phyloP scores from a whole-genome alignment of 768 basidiomycete genomes.

The Cystofilobasidium macerans region DNA sequence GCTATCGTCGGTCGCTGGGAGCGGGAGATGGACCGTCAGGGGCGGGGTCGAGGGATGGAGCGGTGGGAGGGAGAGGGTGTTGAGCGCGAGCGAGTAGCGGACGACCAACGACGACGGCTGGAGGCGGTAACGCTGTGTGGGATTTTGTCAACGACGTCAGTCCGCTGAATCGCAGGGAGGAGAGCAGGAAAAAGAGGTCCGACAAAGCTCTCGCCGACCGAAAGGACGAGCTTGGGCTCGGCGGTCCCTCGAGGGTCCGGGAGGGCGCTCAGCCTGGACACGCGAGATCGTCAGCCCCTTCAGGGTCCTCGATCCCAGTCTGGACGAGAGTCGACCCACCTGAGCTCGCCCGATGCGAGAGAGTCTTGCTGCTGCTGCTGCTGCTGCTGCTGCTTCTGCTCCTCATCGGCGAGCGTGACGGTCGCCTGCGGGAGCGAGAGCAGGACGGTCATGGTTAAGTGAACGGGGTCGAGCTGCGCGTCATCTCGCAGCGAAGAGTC shows the following conservation, averaged over 20 bases:
- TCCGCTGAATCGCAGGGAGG: too few species aligned
- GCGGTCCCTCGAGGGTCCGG: neutral
- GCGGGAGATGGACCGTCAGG: conserved; percentile 10
- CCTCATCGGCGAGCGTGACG: neutral
- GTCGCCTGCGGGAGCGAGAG: neutral
- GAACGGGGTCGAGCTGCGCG: too few species aligned
- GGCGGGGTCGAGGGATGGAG: neutral
- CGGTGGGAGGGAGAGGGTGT: conserved; percentile 22
- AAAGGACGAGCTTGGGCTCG: conserved; percentile 9
- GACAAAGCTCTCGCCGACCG: conserved; percentile 17
- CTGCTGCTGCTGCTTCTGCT: too few species aligned
- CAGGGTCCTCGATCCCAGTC: too few species aligned
- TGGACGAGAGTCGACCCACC: neutral
- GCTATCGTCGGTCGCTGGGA: neutral
- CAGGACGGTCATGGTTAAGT: neutral
- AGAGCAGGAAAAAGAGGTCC: too few species aligned
- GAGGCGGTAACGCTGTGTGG: conserved; percentile 19
- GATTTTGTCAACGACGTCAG: too few species aligned
- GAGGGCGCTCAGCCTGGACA: neutral
- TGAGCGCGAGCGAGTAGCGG: conserved; percentile 13
- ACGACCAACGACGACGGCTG: conserved; percentile 8
- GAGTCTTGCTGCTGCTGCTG: too few species aligned
- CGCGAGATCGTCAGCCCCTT: too few species aligned
- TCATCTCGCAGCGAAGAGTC: too few species aligned
- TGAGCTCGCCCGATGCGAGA: too few species aligned